These are phyloP conservation scores for Solanum hybrid DNA, from an alignment of 305 asterid species.

Conservation along the genomic window DNA sequence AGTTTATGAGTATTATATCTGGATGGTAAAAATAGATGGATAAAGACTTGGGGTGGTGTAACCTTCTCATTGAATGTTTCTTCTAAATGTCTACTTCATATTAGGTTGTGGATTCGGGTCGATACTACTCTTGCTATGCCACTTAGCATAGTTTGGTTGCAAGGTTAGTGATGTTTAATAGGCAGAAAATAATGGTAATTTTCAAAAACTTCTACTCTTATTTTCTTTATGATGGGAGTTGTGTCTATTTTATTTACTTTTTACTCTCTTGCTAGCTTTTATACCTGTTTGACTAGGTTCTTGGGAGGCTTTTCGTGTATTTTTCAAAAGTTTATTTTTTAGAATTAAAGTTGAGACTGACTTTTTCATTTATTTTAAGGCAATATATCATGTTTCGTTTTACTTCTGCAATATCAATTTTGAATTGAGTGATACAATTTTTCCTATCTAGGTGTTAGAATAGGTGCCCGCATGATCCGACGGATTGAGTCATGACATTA, in stretches of 20 bases:
- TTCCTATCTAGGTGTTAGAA: background rate
- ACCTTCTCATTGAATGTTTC: background rate
- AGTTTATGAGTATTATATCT: background rate
- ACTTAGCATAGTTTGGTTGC: background rate
- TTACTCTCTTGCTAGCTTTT: background rate
- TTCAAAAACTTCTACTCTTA: background rate
- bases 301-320: background rate
- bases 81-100: background rate
- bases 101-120: too few relatives aligned
- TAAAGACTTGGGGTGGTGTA: background rate
- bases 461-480: background rate
- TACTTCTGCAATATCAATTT: background rate
- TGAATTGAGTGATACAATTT: background rate
- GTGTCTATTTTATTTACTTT: background rate
- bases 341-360: background rate
- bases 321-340: background rate
- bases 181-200: too few relatives aligned
- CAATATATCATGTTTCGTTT: background rate
- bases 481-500: background rate
- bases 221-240: background rate
- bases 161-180: background rate
- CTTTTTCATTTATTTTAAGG: background rate
- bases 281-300: background rate
- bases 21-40: background rate
- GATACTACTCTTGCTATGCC: background rate